Evolutionary conservation across 2,329 filamentous ascomycete species (phyloP), one percentile per base, ranked within the genome.

Genomic region (Botrytis pseudocinerea): DNA sequence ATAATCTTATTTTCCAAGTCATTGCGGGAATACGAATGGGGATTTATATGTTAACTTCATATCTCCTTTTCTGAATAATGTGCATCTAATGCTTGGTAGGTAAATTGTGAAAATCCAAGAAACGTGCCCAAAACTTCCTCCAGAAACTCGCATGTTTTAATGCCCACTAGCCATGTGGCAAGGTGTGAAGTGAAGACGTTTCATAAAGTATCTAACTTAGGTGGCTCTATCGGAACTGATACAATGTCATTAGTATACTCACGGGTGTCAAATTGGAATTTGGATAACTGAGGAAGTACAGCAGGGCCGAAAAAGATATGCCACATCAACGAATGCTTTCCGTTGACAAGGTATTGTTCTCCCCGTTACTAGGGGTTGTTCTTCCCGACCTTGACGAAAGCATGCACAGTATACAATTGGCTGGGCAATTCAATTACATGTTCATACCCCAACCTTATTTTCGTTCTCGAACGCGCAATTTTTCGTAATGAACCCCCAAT

Each of bases 101-200:
- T 25, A 16, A 40, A 25, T 61, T n/a, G 14, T 38, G 22, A n/a
- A 61, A 25, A 35, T 40, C 32, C 22, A 38, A 61, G 59, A 61
- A 61, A n/a, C 35, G 10, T 38, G 59, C 59, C 38, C 20, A 61
- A 38, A 40, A 25, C 35, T 38, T 25, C 59, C 32, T n/a, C 35
- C 35, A 61, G 22, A 40, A 32, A 38, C 35, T 40, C 35, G 35
- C 22, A 61, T 61, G 14, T 25, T 61, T n/a, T 38, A n/a, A 61
- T 61, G 59, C 59, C 35, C 20, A 61, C 22, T 61, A 61, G 59
- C 59, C 35, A 61, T 61, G 59, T 61, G 35, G 35, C 35, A 61
- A n/a, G 35, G 59, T 35, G 59, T 25, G 22, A 61, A 25, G 59
- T 61, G 35, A 61, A n/a, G 59, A 61, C 59, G 59, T 61, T 61